Conservation (phyloP, 1,284 basidiomycete genomes). For the Calocybe gambosa region DNA sequence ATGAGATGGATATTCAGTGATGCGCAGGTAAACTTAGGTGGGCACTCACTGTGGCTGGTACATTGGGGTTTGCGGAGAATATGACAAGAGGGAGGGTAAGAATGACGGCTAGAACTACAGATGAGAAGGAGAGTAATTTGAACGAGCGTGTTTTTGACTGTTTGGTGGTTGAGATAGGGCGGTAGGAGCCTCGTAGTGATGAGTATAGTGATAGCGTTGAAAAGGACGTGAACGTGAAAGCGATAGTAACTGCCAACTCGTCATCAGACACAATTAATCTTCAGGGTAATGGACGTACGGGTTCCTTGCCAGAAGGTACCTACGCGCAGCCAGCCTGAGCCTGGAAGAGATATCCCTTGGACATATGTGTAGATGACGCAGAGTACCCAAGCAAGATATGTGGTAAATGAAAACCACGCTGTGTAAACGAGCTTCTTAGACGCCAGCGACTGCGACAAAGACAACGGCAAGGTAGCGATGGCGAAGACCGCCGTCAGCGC, state of each 20-base stretch:
- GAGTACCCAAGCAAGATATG: slow-evolving; percentile 55
- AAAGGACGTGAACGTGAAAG: slow-evolving; percentile 60
- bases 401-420: slow-evolving; percentile 49
- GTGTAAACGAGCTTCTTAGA: slow-evolving; percentile 48
- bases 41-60: slow-evolving; percentile 42
- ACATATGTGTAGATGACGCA: slow-evolving; percentile 45
- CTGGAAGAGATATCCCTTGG: slow-evolving; percentile 33
- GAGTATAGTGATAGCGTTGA: slow-evolving; percentile 60
- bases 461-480: slow-evolving; percentile 42
- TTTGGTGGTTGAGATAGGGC: slow-evolving; percentile 35
- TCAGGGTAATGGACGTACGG: slow-evolving; percentile 35
- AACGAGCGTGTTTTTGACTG: slow-evolving; percentile 49
- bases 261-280: slow-evolving; percentile 4
- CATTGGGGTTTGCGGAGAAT: slow-evolving; percentile 38
- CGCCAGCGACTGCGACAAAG: slow-evolving; percentile 44
- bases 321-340: slow-evolving; percentile 31
- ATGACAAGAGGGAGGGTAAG: slow-evolving; percentile 56
- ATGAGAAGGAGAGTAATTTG: slow-evolving; percentile 46
- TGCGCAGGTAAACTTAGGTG: slow-evolving; percentile 39
- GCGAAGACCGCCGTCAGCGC: slow-evolving; percentile 34
- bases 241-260: slow-evolving; percentile 36
- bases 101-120: slow-evolving; percentile 40
- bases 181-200: slow-evolving; percentile 41
- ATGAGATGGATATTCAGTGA: slow-evolving; percentile 32
- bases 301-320: slow-evolving; percentile 58